Conservation (phyloP, 352 stramenopile species). For the Phytophthora pinifolia region DNA sequence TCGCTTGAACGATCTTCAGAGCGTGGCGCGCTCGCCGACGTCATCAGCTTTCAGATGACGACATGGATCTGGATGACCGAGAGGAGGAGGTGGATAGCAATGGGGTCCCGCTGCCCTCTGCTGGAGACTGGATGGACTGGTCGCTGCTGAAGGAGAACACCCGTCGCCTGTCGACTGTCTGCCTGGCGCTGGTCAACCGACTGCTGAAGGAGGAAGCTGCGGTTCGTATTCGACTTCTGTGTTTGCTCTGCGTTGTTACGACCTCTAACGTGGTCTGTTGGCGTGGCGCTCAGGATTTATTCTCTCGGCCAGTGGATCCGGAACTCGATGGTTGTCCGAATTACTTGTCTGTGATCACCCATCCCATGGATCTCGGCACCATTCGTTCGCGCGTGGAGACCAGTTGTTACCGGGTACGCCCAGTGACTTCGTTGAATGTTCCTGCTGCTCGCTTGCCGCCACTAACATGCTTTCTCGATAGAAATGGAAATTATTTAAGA, state of each 20-base stretch:
- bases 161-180: conserved; percentile 51
- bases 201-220: conserved; percentile 76
- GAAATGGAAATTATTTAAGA: conserved; percentile 79
- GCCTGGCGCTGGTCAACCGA: conserved; percentile 55
- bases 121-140: conserved; percentile 77
- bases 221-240: conserved; percentile 31
- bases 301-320: conserved; percentile 82
- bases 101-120: conserved; percentile 1
- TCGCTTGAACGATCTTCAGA: too few relatives aligned
- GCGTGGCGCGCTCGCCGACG: conserved; percentile 66
- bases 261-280: conserved; percentile 13
- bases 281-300: conserved; percentile 54
- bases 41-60: conserved; percentile 47
- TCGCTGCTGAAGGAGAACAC: conserved; percentile 44
- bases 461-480: too few relatives aligned
- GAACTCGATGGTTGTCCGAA: conserved; percentile 81
- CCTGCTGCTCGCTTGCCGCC: background rate
- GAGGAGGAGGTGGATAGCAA: conserved; percentile 30
- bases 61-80: conserved; percentile 42
- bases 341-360: conserved; percentile 79
- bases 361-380: conserved; percentile 87
- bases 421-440: background rate
- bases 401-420: conserved; percentile 67
- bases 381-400: conserved; percentile 60
- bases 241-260: background rate